Conservation (phyloP, 129 eudicot species). For the Escallonia rubra region DNA sequence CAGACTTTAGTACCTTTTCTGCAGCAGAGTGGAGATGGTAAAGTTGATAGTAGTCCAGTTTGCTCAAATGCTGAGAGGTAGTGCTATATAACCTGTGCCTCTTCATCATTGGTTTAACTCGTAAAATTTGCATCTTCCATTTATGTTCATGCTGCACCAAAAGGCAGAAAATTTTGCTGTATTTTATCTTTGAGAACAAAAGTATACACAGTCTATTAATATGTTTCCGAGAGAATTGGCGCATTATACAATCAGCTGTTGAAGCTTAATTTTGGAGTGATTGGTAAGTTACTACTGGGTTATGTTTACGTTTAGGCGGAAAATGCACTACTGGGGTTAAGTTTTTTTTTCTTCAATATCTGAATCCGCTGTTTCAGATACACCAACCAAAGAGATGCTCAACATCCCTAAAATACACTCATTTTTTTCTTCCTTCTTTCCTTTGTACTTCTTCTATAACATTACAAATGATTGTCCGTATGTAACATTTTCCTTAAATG, state of each 20-base stretch:
- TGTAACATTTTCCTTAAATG: not conserved
- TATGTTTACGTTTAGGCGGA: too few relatives aligned
- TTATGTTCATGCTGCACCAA: too few relatives aligned
- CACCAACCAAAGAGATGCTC: not conserved
- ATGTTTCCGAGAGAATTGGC: not conserved
- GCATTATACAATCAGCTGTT: not conserved
- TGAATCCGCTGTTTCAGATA: not conserved
- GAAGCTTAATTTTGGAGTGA: not conserved
- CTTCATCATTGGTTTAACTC: not conserved
- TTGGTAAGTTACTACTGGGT: not conserved
- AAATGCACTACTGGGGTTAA: not conserved
- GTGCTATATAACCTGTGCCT: not conserved
- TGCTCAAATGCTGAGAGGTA: slow-evolving; percentile 88
- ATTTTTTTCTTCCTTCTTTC: not conserved
- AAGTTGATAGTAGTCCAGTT: slow-evolving; percentile 28
- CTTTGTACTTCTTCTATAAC: not conserved
- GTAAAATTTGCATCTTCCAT: not conserved
- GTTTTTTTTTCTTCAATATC: not conserved
- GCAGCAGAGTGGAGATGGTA: slow-evolving; percentile 36
- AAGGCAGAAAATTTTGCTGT: not conserved
- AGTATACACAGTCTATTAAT: not conserved
- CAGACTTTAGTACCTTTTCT: slow-evolving; percentile 71
- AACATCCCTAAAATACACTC: not conserved
- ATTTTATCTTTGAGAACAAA: not conserved
- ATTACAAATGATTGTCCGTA: not conserved